Evolutionary conservation across 345 rosid species (phyloP), one percentile per base, ranked within the genome.

Genomic region (Citrus medica): DNA sequence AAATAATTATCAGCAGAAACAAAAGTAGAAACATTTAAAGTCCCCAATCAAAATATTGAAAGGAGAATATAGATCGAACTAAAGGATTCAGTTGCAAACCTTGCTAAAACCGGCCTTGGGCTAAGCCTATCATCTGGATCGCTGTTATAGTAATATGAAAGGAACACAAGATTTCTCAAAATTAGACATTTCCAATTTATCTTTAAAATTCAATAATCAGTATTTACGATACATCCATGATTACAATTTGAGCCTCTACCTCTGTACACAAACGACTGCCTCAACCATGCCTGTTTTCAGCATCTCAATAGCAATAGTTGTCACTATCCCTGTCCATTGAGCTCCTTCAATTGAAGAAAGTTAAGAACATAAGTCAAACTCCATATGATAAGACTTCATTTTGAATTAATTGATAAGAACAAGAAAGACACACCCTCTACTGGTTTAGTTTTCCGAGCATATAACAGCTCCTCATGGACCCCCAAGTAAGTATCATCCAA

Each of bases 241-340:
- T 22, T 68, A 65, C 10, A 73, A 61, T 37, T 48, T 53, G 28
- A 56, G 17, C 59, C 64, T 62, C 67, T 84, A 95, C 98, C 98
- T 95, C 84, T 95, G 98, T 53, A 95, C 98, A 89, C 98, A 95
- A 76, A 95, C 80, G 75, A 93, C 98, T 78, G 98, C 98, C 74
- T 95, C 98, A 68, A 95, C 98, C 91, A 92, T 86, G 77, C 88
- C 92, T 16, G 95, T 73, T 86, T 91, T 91, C 67, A 95, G 87
- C 99, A 93, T 95, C 87, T 95, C 98, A 72, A 92, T 86, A 51
- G 99, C 99, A 76, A 95, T 95, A 42, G 97, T 92, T 67, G 99
- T 95, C 27, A 95, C 98, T 76, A 95, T 90, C 27, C 99, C 99
- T 4, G 99, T 95, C 99, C 99, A 95, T 71, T 95, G 99, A 67